Evolutionary conservation across 331 rosid species (phyloP).

Genomic region (Quercus lobata): DNA sequence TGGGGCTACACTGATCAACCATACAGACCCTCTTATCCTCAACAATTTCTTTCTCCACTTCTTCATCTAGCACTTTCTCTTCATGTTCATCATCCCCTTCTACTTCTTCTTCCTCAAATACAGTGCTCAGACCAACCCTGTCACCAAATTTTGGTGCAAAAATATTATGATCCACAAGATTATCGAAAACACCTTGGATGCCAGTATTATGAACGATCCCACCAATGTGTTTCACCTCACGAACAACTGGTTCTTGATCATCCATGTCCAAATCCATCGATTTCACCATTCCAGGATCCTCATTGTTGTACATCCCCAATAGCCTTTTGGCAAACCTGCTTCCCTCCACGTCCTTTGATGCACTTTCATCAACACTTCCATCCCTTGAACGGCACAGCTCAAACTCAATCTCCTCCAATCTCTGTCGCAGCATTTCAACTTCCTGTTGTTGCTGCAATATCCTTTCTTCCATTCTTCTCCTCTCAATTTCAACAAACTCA

Average conservation of each 20-base stretch:
- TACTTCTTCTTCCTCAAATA: constrained; percentile 59
- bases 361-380: constrained; percentile 23
- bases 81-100: constrained; percentile 47
- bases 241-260: constrained; percentile 59
- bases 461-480: constrained; percentile 93
- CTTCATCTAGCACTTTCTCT: constrained; percentile 51
- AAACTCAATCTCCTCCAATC: constrained; percentile 81
- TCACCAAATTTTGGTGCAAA: constrained; percentile 47
- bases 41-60: constrained; percentile 69
- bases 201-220: constrained; percentile 31
- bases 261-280: constrained; percentile 93
- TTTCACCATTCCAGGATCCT: constrained; percentile 71
- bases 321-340: constrained; percentile 60
- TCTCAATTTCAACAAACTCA: constrained; percentile 82
- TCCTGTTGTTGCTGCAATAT: constrained; percentile 86
- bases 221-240: constrained; percentile 45
- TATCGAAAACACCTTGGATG: constrained; percentile 28
- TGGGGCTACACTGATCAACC: constrained; percentile 32
- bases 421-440: constrained; percentile 75
- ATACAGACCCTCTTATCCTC: constrained; percentile 70
- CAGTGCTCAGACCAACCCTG: constrained; percentile 60
- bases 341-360: constrained; percentile 48
- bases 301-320: constrained; percentile 53
- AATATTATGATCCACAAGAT: constrained; percentile 20
- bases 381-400: constrained; percentile 51